Conservation (phyloP, 345 rosid genomes). For the Mallotus nudiflorus region DNA sequence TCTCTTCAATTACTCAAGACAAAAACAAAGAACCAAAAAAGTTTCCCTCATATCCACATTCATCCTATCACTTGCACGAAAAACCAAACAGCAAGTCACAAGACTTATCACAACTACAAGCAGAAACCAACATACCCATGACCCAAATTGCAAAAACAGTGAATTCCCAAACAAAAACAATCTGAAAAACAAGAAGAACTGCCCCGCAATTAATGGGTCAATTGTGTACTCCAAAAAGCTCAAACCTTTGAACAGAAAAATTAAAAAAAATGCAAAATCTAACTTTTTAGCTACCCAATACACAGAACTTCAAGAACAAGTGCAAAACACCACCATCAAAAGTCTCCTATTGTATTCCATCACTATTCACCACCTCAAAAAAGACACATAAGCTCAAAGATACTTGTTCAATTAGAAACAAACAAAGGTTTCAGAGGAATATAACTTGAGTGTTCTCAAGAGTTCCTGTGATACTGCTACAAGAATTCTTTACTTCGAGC, state of each 20-base stretch:
- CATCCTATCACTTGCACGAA: background rate
- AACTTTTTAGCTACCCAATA: conserved; percentile 18
- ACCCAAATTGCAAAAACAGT: conserved; percentile 10
- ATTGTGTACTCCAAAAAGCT: conserved; percentile 2
- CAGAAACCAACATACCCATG: background rate
- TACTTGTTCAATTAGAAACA: background rate
- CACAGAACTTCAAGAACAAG: background rate
- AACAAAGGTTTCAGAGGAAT: background rate
- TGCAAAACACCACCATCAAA: background rate
- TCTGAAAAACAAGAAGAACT: background rate
- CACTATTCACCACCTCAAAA: background rate
- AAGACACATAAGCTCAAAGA: background rate
- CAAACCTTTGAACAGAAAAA: conserved; percentile 15
- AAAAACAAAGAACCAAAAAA: conserved; percentile 12
- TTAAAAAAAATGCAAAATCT: conserved; percentile 8
- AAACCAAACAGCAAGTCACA: background rate
- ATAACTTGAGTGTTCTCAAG: background rate
- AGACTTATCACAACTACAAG: background rate
- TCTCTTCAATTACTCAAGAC: conserved; percentile 14
- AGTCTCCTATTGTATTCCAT: conserved; percentile 5
- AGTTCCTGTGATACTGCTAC: background rate
- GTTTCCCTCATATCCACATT: conserved; percentile 21
- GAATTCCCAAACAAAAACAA: background rate
- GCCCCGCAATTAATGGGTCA: background rate
- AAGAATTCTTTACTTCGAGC: conserved; percentile 52